Evolutionary conservation across 495 filamentous ascomycete genomes (phyloP), one percentile per base, ranked within the genome.

Genomic region (Daldinia concentrica): DNA sequence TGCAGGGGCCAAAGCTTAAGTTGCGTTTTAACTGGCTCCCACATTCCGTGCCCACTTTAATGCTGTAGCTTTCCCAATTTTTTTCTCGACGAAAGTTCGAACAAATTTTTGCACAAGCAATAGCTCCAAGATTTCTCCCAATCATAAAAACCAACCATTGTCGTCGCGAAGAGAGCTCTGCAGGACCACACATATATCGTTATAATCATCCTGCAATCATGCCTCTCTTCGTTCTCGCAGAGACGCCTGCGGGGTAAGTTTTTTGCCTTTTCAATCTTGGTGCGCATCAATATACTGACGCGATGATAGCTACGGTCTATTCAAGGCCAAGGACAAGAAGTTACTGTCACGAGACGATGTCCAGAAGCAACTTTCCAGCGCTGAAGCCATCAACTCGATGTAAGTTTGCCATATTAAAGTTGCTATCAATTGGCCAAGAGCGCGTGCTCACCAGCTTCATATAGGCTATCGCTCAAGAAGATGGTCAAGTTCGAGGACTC

Each of bases 311-410:
- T 98, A 97, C 86, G 96, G 94, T 78, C 88, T 99, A 76, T 92
- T 98, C 84, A 98, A 99, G 84, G 92, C 96, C 29, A 92, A 92
- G 80, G 94, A 97, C 89, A 97, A 97, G 87, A 98, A 97, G 86
- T 86, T 98, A 45, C 86, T 99, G 60, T 94, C 97, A 83, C 89
- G 89, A 70, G 91, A 93, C 80, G 88, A 93, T 76, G 77, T 97
- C 68, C 82, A 86, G 29, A 86, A 88, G 45, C 90, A 97, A 77
- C 86, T 91, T 50, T 86, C 88, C 32, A 92, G 91, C 43, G 89
- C 93, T 29, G 93, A 98, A 82, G 92, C 92, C 75, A 89, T 96
- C 58, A 91, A 90, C 74, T 92, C 91, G 73, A 83, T 97, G 93
- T 97, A 86, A 84, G 93, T 84, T 66, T 45, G 22, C n/a, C 60